Evolutionary conservation across 2,329 filamentous ascomycete species (phyloP), one percentile per base, ranked within the genome.

Genomic region (Alternaria panax): DNA sequence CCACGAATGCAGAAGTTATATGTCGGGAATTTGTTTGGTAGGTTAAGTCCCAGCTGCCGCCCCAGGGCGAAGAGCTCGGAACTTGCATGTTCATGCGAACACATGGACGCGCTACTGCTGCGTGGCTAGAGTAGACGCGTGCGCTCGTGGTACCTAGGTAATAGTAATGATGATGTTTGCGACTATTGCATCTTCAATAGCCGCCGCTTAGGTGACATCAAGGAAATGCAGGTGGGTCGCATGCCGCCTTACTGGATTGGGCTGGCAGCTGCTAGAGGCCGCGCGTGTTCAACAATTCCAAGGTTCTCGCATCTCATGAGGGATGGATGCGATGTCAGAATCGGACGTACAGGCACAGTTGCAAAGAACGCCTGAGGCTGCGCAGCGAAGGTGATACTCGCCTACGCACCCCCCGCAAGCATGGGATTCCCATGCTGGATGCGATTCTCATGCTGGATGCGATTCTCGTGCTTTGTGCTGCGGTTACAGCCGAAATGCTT

Each of bases 281-380:
- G 53, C 52, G 57, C 52, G 57, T 60, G 52, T 60, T 52, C 55
- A 48, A 43, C 57, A 52, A 18, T 43, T 51, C 51, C 38, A 47
- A 59, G 47, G 51, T 12, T 32, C 20, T 36, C 18, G 45, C 45
- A 45, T 30, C 22, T 41, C 52, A 51, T 46, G 52, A 45, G 30
- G 42, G 24, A 59, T 12, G 16, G n/a, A 40, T n/a, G n/a, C n/a
- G n/a, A 20, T 47, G 25, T 18, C 50, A 42, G 36, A 52, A 22
- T 18, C 16, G 16, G 34, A 34, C n/a, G 18, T 16, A 43, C 30
- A 38, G 20, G 22, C 46, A 50, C 25, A 50, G 36, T 20, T 41
- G 27, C 50, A 52, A 11, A 36, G 12, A 16, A 41, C 38, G 38
- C 20, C 38, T 7, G 38, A 41, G 38, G 12, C 38, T 41, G 38